Base-by-base conservation (phyloP, 2,329 filamentous ascomycete species). In the Colletotrichum sp. region DNA sequence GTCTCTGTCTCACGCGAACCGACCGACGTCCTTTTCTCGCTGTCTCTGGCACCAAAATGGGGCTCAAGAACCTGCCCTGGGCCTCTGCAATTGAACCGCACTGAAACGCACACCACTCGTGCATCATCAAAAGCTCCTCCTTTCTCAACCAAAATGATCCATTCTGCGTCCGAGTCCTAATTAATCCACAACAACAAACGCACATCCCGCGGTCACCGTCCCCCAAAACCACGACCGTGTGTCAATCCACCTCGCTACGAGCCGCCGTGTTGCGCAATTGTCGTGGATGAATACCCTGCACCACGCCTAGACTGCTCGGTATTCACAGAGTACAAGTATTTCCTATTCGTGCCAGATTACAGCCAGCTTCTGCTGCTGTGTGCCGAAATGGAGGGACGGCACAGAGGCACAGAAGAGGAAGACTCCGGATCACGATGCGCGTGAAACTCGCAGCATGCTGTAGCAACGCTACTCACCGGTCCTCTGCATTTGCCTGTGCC, bases 161-260 rank as follows among this genome's bases (percentile, higher is more conserved):
- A 59, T 76, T 28, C 26, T 18, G 30, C 49, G 70, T 76, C 70
- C 59, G 70, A 74, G 64, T 69, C 70, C 70, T 28, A 74, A 76
- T 76, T 18, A 76, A 74, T 69, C 24, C 44, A 69, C 57, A 36
- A 69, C 74, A 65, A 34, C 49, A 21, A 7, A 75, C 55, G 52
- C 69, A 30, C 63, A 26, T 44, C 10, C 44, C 44, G 44, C 44
- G 10, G 10, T 52, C 32, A 64, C 34, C 21, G 62, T 26, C 34
- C 44, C 44, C 44, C 10, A 13, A 64, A 64, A 64, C n/a, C 39
- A 64, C 44, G 30, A 5, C 57, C 30, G 18, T 32, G 30, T 63
- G 18, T 44, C 63, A 16, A 26, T 28, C 24, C 39, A 24, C 34
- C 63, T 66, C 63, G 32, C 63, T 21, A 39, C 34, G 36, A 66